phyloP scores from a whole-genome alignment of 2,329 filamentous ascomycete genomes.

The Xylaria sp. region DNA sequence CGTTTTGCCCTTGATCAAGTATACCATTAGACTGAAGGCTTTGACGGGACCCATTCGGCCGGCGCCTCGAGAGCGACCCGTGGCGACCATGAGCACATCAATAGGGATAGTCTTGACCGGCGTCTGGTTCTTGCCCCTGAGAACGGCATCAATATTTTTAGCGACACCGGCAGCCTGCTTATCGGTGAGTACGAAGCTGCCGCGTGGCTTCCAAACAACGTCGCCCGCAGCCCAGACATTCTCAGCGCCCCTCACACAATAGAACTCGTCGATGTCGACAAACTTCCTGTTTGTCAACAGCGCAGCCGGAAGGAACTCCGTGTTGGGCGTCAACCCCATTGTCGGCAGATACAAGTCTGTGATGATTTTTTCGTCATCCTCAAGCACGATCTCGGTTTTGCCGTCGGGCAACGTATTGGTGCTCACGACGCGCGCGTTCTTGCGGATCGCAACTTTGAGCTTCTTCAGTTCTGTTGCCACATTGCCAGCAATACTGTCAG shows the following conservation, averaged over 20 bases:
- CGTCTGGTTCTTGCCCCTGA: conserved; percentile 57
- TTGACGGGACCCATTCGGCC: conserved; percentile 60
- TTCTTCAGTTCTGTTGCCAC: conserved; percentile 61
- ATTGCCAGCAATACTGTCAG: conserved; percentile 56
- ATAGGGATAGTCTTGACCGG: conserved; percentile 59
- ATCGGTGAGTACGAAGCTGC: conserved; percentile 56
- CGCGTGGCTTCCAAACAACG: conserved; percentile 60
- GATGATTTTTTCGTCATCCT: conserved; percentile 57
- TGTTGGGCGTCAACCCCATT: conserved; percentile 65
- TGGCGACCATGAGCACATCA: conserved; percentile 60
- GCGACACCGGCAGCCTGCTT: conserved; percentile 65
- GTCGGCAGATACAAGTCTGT: conserved; percentile 69
- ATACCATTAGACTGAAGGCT: conserved; percentile 62
- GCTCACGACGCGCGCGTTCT: conserved; percentile 54
- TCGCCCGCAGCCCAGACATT: conserved; percentile 66
- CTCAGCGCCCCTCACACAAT: conserved; percentile 57
- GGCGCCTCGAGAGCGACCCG: conserved; percentile 61
- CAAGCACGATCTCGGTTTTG: conserved; percentile 60
- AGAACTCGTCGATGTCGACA: conserved; percentile 61
- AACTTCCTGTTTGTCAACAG: conserved; percentile 58
- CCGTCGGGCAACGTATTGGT: conserved; percentile 52
- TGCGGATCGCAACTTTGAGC: conserved; percentile 62
- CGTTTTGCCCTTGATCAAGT: conserved; percentile 62
- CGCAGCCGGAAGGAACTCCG: conserved; percentile 59
- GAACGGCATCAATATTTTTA: conserved; percentile 62